Evolutionary conservation across 345 rosid species (phyloP).

Genomic region (Diplotaxis tenuifolia): DNA sequence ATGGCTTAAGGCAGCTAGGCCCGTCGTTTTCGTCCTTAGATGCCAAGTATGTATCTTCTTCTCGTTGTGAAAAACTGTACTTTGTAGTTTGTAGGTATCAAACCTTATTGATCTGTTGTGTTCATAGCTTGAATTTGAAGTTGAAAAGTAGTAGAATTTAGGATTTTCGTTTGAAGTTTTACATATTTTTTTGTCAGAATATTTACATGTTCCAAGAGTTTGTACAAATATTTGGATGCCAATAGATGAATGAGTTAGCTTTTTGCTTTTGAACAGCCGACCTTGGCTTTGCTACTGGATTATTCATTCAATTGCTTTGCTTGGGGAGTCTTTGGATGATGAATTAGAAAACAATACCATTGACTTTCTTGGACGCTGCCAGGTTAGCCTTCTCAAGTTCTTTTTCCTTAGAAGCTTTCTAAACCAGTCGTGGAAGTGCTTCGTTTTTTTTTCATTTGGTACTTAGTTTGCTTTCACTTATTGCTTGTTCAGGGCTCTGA

Average conservation of each 20-base stretch:
- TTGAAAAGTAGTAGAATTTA: not conserved
- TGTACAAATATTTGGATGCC: not conserved
- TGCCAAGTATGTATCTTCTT: constrained; percentile 55
- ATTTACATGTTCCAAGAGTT: not conserved
- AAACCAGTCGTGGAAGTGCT: not conserved
- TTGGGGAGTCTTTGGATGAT: constrained; percentile 64
- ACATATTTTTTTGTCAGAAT: not conserved
- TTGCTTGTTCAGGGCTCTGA: constrained; percentile 55
- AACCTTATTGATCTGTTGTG: not conserved
- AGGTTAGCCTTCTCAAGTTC: constrained; percentile 55
- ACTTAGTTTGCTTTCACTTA: not conserved
- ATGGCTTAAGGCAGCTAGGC: constrained; percentile 59
- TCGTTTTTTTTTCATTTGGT: not conserved
- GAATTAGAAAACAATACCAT: constrained; percentile 53
- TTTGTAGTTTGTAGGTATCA: not conserved
- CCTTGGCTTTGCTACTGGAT: constrained; percentile 99
- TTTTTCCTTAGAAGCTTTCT: too few relatives aligned
- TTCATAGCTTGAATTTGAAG: not conserved
- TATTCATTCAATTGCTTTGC: constrained; percentile 78
- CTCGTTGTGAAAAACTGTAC: not conserved
- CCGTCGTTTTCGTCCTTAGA: constrained; percentile 69
- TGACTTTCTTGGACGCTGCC: constrained; percentile 75
- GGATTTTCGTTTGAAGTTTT: not conserved
- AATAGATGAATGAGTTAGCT: constrained; percentile 6
- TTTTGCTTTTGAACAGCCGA: constrained; percentile 49